A percentile compares a stretch with the other conserved stretches of the same genome.
phyloP scores from a whole-genome alignment of 2,329 filamentous ascomycete genomes.

The Colletotrichum gloeosporioides region DNA sequence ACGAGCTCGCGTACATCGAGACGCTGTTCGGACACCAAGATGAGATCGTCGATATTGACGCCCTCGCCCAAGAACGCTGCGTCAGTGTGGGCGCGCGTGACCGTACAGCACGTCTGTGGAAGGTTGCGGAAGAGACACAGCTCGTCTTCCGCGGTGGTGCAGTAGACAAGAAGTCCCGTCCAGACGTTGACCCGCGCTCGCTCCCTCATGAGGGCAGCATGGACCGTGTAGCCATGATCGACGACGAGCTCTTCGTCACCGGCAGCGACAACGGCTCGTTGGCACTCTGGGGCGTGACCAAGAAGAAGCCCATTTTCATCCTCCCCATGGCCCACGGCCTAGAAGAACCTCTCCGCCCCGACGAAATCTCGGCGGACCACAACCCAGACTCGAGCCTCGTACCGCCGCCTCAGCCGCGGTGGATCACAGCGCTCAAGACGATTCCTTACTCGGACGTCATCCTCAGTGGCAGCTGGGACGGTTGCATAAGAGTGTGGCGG shows the following conservation, averaged over 20 bases:
- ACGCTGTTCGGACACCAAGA: slow-evolving; percentile 97
- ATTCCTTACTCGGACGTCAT: slow-evolving; percentile 92
- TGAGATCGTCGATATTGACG: slow-evolving; percentile 82
- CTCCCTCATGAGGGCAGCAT: slow-evolving; percentile 81
- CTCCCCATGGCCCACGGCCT: slow-evolving; percentile 84
- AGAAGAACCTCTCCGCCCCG: slow-evolving; percentile 71
- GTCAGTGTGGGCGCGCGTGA: slow-evolving; percentile 91
- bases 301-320: slow-evolving; percentile 92
- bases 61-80: slow-evolving; percentile 85
- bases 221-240: slow-evolving; percentile 90
- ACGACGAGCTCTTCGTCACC: slow-evolving; percentile 87
- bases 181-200: slow-evolving; percentile 53
- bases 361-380: slow-evolving; percentile 75
- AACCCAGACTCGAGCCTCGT: slow-evolving; percentile 65
- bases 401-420: slow-evolving; percentile 74
- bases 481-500: slow-evolving; percentile 83
- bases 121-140: slow-evolving; percentile 93
- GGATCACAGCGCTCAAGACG: slow-evolving; percentile 87
- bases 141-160: slow-evolving; percentile 87
- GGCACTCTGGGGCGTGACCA: slow-evolving; percentile 85
- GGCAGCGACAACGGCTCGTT: slow-evolving; percentile 91
- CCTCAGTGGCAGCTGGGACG: slow-evolving; percentile 94
- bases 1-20: slow-evolving; percentile 92
- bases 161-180: slow-evolving; percentile 54
- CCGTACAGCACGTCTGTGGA: slow-evolving; percentile 92